Conservation (phyloP, 495 filamentous ascomycete genomes). For the Podospora pseudopauciseta region DNA sequence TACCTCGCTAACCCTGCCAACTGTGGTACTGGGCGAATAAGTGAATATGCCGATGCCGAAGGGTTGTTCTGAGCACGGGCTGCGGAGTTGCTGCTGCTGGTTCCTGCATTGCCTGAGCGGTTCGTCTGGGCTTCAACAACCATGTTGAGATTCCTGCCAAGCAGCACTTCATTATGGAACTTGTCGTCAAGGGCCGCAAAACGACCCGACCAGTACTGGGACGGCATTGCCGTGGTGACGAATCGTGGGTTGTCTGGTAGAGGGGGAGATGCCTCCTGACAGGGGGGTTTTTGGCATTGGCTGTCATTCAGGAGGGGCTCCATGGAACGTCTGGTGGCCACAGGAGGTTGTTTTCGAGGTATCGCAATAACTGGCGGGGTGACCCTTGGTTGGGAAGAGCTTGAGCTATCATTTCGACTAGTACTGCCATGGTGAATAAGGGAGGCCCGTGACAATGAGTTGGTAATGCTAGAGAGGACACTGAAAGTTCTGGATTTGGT, state of each 20-base stretch:
- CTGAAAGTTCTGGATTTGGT: slow-evolving; percentile 38
- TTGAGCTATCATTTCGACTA: slow-evolving; percentile 24
- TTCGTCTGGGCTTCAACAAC: slow-evolving; percentile 27
- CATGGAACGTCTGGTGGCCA: slow-evolving; percentile 8
- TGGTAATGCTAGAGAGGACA: slow-evolving; percentile 38
- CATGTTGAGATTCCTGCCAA: slow-evolving; percentile 23
- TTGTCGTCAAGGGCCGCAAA: slow-evolving; percentile 52
- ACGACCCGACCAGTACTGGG: slow-evolving; percentile 55
- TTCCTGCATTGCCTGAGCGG: slow-evolving; percentile 22
- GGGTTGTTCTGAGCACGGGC: slow-evolving; percentile 25
- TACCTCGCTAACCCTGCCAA: not conserved
- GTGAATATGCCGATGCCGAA: slow-evolving; percentile 21
- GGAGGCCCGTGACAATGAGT: slow-evolving; percentile 37
- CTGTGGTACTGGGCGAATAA: slow-evolving; percentile 8
- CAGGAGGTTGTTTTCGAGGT: slow-evolving; percentile 3
- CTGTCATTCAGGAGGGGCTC: slow-evolving; percentile 2
- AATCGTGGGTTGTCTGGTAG: slow-evolving; percentile 17
- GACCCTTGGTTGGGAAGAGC: not conserved
- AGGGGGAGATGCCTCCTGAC: not conserved
- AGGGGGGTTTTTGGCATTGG: not conserved
- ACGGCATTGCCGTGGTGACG: slow-evolving; percentile 31
- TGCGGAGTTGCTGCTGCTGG: slow-evolving; percentile 8
- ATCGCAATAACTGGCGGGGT: slow-evolving; percentile 4
- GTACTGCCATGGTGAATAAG: slow-evolving; percentile 15
- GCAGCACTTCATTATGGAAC: slow-evolving; percentile 46